Evolutionary conservation across 176 grass and related monocot genomes (phyloP), one percentile per base, ranked within the genome.

Genomic region (Secale cereale): DNA sequence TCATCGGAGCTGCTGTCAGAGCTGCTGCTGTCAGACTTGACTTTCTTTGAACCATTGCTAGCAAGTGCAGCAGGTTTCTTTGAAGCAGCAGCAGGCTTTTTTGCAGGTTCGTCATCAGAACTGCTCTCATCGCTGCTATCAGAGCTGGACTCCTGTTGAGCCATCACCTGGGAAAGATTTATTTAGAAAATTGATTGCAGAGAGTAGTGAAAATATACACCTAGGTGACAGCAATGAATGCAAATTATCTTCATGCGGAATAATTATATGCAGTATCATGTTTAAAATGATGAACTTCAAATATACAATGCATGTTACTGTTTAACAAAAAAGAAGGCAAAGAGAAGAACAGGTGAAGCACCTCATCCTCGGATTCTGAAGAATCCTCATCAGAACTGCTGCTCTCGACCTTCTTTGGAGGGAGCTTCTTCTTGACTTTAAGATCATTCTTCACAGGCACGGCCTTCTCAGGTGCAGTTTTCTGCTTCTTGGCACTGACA

Each of bases 321-420:
- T 35, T 36, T 19, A 86, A 81, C 32, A 36, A 29, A 40, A 40
- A 69, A 75, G 4, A 59, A 71, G 35, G 32, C 60, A 62, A 43
- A 74, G 25, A 39, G 36, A 65, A 74, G n/a, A 83, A 52, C 2
- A 61, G 22, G 25, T 37, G 36, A n/a, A 25, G 19, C 65, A 92
- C 94, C 83, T 97, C 87, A 28, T 87, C 94, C 76, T 97, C 94
- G 4, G 91, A 97, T 68, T 97, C 94, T 43, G 91, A 89, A 74
- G 89, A 74, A 67, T 90, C 87, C 22, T 92, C 90, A 22, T 91
- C 94, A 87, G 91, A 89, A 85, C 89, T 93, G 80, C 88, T 94
- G 83, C 82, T 63, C 57, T 90, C 78, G 29, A 76, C 79, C 79
- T 93, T 92, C 80, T 95, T 95, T 22, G 83, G 86, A 73, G 90